Percentiles rank a stretch among this genome's conserved stretches.
phyloP scores from a whole-genome alignment of 163 green algal species.

The Prototheca cutis region DNA sequence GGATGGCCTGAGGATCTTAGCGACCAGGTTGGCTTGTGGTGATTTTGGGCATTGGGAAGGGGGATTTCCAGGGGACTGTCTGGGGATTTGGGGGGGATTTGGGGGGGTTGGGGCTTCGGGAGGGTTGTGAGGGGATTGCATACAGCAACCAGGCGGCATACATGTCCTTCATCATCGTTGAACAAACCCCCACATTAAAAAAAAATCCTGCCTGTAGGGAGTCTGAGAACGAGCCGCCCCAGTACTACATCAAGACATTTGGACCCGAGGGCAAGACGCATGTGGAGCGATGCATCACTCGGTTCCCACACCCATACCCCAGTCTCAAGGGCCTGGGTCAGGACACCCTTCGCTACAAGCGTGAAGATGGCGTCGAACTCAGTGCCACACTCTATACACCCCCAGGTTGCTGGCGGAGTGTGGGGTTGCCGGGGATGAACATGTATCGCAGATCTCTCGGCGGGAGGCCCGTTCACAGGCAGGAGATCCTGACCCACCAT shows the following conservation, averaged over 20 bases:
- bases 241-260: slow-evolving; percentile 62
- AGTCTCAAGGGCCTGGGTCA: slow-evolving; percentile 45
- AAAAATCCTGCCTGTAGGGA: too few relatives aligned
- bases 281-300: slow-evolving; percentile 53
- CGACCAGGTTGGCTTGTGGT: slow-evolving; percentile 28
- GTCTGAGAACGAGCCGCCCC: slow-evolving; percentile 61
- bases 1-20: slow-evolving; percentile 50
- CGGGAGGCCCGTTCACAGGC: too few relatives aligned
- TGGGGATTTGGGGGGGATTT: too few relatives aligned
- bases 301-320: slow-evolving; percentile 95
- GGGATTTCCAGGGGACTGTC: too few relatives aligned
- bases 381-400: slow-evolving; percentile 93
- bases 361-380: slow-evolving; percentile 86
- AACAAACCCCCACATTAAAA: too few relatives aligned
- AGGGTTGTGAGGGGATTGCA: too few relatives aligned
- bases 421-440: not conserved
- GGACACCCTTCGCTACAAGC: slow-evolving; percentile 83
- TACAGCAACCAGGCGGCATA: too few relatives aligned
- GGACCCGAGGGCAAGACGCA: slow-evolving; percentile 5
- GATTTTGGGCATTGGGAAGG: too few relatives aligned
- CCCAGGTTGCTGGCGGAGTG: slow-evolving; percentile 23
- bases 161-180: too few relatives aligned
- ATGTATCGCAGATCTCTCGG: not conserved
- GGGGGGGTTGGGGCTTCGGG: too few relatives aligned
- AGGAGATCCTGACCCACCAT: too few relatives aligned